Evolutionary conservation across 345 rosid genomes (phyloP), one percentile per base, ranked within the genome.

Genomic region (Syzygium jambos): DNA sequence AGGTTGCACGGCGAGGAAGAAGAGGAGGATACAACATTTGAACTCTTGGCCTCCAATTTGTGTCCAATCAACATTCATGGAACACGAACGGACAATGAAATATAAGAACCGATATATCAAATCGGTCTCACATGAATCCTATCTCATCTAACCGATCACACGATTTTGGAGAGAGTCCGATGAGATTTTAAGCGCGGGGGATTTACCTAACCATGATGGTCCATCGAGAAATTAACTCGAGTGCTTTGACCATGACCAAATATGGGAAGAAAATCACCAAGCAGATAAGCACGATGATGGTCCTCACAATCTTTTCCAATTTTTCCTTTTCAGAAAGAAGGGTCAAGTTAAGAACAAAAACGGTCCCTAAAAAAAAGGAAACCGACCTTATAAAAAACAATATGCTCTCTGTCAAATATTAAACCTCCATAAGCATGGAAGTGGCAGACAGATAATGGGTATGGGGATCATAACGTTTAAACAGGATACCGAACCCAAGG

Each of bases 401-500:
- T 73, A 9, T 22, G 2, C 34, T 5, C 43, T 21, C 10, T 73
- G 80, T 73, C 80, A 9, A 73, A 73, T 34, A 73, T 68, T 34
- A 68, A 68, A 84, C 41, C n/a, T 9, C 23, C 14, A 30, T 2
- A 23, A 34, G 56, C 73, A 23, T 22, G 51, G 87, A 83, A 90
- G 93, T 92, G 92, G 94, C 92, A 91, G 92, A 89, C 93, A 91
- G 85, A 86, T 89, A 87, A 84, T 90, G 89, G 85, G 78, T 59
- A 90, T 87, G 78, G 91, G 91, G 89, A 88, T 84, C 89, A 86
- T 89, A 17, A 52, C 9, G 29, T 55, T 88, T 88, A 86, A 9
- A 90, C 88, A 87, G 86, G 80, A 84, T 29, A 84, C 9, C 22
- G 59, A 5, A 1, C 86, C 85, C 63, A 83, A 89, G 82, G 15